Base-by-base conservation (phyloP, 805 yeast species). In the Suhomyces sp. region DNA sequence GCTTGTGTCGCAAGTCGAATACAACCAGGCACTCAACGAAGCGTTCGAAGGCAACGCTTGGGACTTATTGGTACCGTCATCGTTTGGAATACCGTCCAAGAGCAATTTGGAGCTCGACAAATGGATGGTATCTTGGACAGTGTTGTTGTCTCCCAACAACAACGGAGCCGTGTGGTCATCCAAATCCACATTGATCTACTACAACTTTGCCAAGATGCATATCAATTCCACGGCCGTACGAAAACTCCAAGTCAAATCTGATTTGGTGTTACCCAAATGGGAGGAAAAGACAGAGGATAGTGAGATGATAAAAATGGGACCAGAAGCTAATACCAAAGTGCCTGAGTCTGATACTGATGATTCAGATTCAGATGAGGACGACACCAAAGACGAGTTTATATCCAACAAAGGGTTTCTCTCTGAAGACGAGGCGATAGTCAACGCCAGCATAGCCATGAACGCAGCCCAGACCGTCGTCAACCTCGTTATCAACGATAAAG, bases 61-160 rank as follows among this genome's bases (percentile, higher is more conserved):
- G 87, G 84, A 80, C 51, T 63, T 83, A 19, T 65, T 86, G 40
- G 72, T 81, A 0, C 90, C 90, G 0, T 71, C 83, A 1, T 71
- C 81, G 1, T 81, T 85, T 63, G 91, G 91, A 0, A 74, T 86
- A 8, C 90, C 90, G 0, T 85, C 87, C 62, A 81, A 80, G 57
- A 78, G 85, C 6, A 86, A 86, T 61, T 66, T 86, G 52, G 88
- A 85, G 53, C 67, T 86, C 36, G 91, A 86, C 61, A 84, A 80
- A 65, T 86, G 91, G 91, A 86, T 86, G 89, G 88, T 86, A 4
- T 85, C 86, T 19, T 86, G 91, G 91, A 84, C 91, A 0, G 88
- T 86, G 9, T 66, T 85, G 41, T 68, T 86, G 19, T 81, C 87
- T 3, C 87, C 88, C 1, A 76, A 82, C 47, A 77, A 76, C 48